These are phyloP conservation scores for Nicotiana obtusifolia DNA, from an alignment of 257 asterid species.

Conservation along the genomic window DNA sequence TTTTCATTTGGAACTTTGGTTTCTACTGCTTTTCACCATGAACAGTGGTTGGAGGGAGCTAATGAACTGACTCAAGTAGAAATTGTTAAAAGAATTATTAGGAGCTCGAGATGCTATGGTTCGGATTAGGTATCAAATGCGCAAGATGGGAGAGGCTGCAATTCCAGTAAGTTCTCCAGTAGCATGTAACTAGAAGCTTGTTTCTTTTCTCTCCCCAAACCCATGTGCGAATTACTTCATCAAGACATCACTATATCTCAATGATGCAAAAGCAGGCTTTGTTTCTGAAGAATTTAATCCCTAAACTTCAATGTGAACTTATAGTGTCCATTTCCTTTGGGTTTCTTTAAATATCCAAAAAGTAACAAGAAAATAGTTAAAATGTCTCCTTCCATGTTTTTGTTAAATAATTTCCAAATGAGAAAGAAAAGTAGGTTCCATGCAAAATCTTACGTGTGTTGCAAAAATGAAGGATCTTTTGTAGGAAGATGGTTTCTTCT, in stretches of 20 bases:
- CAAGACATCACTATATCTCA: neutral
- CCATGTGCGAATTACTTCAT: neutral
- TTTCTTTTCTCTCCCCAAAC: neutral
- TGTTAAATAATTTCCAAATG: neutral
- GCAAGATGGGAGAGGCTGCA: constrained; percentile 91
- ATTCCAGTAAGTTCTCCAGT: constrained; percentile 60
- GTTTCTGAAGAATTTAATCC: neutral
- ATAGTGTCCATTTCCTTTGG: neutral
- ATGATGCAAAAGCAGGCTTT: neutral
- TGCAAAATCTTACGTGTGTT: neutral
- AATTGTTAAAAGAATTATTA: constrained; percentile 57
- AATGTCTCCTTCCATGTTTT: neutral
- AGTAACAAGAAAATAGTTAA: neutral
- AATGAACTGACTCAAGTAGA: constrained; percentile 40
- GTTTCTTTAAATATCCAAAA: neutral
- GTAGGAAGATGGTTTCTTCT: neutral
- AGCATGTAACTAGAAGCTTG: neutral
- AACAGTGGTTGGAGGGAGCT: constrained; percentile 64
- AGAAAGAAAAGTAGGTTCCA: neutral
- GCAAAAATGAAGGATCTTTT: neutral
- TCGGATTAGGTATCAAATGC: constrained; percentile 71
- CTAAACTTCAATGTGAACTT: neutral
- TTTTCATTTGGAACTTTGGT: neutral
- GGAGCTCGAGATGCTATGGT: constrained; percentile 94
- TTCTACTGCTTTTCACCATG: constrained; percentile 4